A percentile compares a stretch with the other conserved stretches of the same genome.
phyloP scores from a whole-genome alignment of 768 basidiomycete genomes.

The Clathrus columnatus region DNA sequence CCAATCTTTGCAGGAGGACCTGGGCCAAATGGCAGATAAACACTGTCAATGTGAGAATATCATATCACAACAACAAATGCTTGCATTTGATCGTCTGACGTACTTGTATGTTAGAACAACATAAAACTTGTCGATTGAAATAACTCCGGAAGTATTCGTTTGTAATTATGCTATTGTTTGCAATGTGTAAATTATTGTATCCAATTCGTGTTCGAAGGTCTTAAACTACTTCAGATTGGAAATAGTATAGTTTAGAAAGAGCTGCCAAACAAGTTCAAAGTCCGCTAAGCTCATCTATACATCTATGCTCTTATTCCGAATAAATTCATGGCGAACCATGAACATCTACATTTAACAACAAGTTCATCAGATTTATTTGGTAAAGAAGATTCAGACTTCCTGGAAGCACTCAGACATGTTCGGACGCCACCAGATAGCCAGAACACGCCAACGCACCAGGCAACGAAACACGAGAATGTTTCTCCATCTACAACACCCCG shows the following conservation, averaged over 20 bases:
- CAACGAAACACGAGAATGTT: not conserved
- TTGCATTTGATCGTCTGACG: not conserved
- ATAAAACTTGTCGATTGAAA: no score
- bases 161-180: no score
- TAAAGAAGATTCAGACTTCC: not conserved
- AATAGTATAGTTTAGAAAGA: not conserved
- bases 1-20: not conserved
- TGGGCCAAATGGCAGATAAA: not conserved
- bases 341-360: not conserved
- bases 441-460: not conserved
- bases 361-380: slow-evolving; percentile 7
- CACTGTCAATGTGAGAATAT: no score
- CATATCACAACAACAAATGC: no score
- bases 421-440: not conserved
- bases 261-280: not conserved
- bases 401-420: slow-evolving; percentile 6
- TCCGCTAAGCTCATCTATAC: not conserved
- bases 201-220: no score
- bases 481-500: not conserved
- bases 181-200: no score
- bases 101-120: not conserved
- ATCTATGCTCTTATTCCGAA: not conserved
- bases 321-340: not conserved
- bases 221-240: no score
- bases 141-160: no score